Evolutionary conservation across 352 stramenopile species (phyloP), one percentile per base, ranked within the genome.

Genomic region (Pythium angustatum): DNA sequence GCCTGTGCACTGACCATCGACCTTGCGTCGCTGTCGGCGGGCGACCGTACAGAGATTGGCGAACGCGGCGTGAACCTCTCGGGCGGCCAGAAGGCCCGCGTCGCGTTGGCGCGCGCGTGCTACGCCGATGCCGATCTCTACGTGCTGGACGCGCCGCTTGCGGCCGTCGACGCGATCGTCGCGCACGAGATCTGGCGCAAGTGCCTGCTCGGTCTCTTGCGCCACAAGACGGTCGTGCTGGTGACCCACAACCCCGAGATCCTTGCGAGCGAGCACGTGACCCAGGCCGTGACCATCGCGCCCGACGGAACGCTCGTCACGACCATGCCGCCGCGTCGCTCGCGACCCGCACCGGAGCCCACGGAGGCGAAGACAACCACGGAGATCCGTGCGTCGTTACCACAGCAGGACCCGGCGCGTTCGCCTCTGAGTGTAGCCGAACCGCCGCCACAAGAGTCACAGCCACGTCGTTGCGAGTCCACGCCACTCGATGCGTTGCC

Each of bases 111-210:
- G 10, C 74, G 79, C 19, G 68, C 76, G 38, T 75, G 70, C 48
- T 86, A 86, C 64, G 62, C 57, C 9, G 64, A 80, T 40, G 51
- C 68, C 4, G 57, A 60, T 43, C 96, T 90, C 10, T 81, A 68
- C 40, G 62, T 87, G 15, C 60, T 87, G 34, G 78, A 87, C 30
- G 78, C 75, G 7, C 72, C 76, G 21, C 64, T 77, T 12, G 64
- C 74, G 17, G 75, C 77, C 30, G 72, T 87, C n/a, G 76, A 86
- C n/a, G n/a, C n/a, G n/a, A n/a, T n/a, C n/a, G n/a, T n/a, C n/a
- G n/a, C 10, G 36, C 10, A 43, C 36, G 81, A 93, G 60, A 83
- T 95, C 43, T 88, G 91, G 48, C 62, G 84, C 30, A 86, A 89
- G 52, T 91, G 81, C 38, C 71, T 94, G 47, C 43, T 78, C 0